These are phyloP conservation scores for Globisporangium paddicum DNA, from an alignment of 352 stramenopile genomes.

Conservation along the genomic window DNA sequence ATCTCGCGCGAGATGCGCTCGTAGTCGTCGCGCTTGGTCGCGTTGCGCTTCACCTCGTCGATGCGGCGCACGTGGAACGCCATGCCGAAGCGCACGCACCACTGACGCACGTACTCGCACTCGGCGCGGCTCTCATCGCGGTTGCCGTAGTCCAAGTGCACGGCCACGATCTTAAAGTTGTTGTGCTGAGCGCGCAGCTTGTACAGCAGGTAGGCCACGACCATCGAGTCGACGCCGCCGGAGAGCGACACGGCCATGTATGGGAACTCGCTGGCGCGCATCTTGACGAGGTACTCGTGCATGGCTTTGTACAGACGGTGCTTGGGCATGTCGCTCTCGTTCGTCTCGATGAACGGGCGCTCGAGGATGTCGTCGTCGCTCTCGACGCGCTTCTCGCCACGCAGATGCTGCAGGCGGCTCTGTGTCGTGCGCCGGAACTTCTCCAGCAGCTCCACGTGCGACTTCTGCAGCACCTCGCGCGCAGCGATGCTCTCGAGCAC, in stretches of 20 bases:
- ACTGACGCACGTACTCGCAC: constrained; percentile 90
- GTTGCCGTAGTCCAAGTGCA: constrained; percentile 98
- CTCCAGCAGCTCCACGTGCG: constrained; percentile 60
- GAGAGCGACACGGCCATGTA: constrained; percentile 90
- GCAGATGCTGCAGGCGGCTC: constrained; percentile 55
- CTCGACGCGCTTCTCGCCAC: constrained; percentile 18
- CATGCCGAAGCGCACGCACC: constrained; percentile 80
- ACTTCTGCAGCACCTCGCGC: constrained; percentile 34
- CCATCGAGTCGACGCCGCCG: constrained; percentile 97
- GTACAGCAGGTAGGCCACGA: constrained; percentile 92
- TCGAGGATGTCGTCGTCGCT: constrained; percentile 60
- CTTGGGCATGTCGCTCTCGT: constrained; percentile 67
- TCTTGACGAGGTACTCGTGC: constrained; percentile 57
- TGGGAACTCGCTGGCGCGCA: constrained; percentile 32
- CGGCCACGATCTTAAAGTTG: constrained; percentile 72
- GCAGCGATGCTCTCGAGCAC: constrained; percentile 52
- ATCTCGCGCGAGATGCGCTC: constrained; percentile 92
- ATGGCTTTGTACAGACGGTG: constrained; percentile 64
- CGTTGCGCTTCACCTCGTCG: constrained; percentile 89
- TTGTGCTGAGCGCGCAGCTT: constrained; percentile 65
- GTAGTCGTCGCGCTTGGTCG: constrained; percentile 94
- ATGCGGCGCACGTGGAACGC: constrained; percentile 85
- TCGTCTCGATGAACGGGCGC: constrained; percentile 46
- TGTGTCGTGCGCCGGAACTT: constrained; percentile 85
- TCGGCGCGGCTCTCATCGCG: constrained; percentile 90